phyloP scores from a whole-genome alignment of 2,329 filamentous ascomycete species.

The Amylocarpus encephaloides region DNA sequence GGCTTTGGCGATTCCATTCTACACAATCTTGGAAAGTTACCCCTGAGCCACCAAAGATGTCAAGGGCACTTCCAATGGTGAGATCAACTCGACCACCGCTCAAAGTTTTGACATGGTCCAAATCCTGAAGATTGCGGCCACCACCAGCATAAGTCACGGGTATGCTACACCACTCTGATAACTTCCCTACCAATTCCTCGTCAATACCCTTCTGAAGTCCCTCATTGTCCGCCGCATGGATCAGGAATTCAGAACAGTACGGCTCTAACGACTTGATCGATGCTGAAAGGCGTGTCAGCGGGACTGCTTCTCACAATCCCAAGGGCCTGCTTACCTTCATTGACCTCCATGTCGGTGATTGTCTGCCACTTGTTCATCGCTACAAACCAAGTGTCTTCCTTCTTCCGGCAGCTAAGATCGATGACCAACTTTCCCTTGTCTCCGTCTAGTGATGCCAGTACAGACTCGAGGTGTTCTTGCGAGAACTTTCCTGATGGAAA shows the following conservation, averaged over 20 bases:
- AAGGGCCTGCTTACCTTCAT: slow-evolving; percentile 54
- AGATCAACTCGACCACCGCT: slow-evolving; percentile 81
- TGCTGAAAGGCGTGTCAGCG: slow-evolving; percentile 43
- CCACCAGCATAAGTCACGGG: slow-evolving; percentile 96
- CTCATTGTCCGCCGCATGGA: slow-evolving; percentile 96
- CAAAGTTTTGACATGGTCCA: slow-evolving; percentile 72
- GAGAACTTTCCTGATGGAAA: slow-evolving; percentile 83
- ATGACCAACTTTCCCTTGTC: slow-evolving; percentile 82
- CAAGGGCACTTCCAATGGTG: slow-evolving; percentile 92
- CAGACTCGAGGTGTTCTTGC: slow-evolving; percentile 64
- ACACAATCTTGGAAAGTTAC: slow-evolving; percentile 88
- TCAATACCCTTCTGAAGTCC: slow-evolving; percentile 89
- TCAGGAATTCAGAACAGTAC: slow-evolving; percentile 93
- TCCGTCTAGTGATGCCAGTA: slow-evolving; percentile 65
- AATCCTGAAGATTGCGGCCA: slow-evolving; percentile 73
- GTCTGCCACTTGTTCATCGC: slow-evolving; percentile 99
- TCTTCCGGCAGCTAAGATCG: slow-evolving; percentile 83
- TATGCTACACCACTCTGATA: slow-evolving; percentile 82
- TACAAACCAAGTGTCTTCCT: slow-evolving; percentile 77
- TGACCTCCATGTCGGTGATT: slow-evolving; percentile 92
- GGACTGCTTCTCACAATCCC: neutral
- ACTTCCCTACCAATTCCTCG: slow-evolving; percentile 66
- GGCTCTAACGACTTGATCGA: slow-evolving; percentile 77
- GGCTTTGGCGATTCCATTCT: slow-evolving; percentile 59
- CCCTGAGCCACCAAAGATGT: slow-evolving; percentile 86